These are phyloP conservation scores for Eucalyptus sp. DNA, from an alignment of 345 rosid species.

Conservation along the genomic window DNA sequence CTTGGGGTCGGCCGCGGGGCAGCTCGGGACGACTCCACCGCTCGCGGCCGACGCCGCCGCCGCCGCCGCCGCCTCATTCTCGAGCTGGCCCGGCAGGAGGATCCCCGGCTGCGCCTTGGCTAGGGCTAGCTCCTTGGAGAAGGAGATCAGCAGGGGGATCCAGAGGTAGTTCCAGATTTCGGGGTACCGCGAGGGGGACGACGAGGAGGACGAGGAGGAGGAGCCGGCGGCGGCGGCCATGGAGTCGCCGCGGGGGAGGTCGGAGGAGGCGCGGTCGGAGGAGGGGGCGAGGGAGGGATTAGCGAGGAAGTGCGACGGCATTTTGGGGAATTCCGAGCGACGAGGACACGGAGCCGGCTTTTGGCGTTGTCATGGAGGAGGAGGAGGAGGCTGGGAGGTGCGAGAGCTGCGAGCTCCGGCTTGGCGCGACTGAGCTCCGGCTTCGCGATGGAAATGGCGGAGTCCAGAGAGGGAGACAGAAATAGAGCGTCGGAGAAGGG, in stretches of 20 bases:
- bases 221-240: slow-evolving; percentile 2
- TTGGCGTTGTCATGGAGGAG: background rate
- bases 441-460: background rate
- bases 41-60: background rate
- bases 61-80: too few relatives aligned
- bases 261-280: background rate
- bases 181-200: background rate
- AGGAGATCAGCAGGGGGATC: slow-evolving; percentile 29
- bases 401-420: background rate
- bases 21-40: slow-evolving; percentile 5
- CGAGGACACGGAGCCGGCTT: background rate
- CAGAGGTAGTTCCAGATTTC: slow-evolving; percentile 38
- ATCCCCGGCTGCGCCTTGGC: background rate
- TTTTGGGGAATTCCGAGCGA: background rate
- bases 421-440: background rate
- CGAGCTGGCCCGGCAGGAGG: too few relatives aligned
- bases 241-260: slow-evolving; percentile 3
- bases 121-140: slow-evolving; percentile 27
- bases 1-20: slow-evolving; percentile 34
- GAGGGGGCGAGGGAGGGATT: background rate
- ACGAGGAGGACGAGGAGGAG: background rate
- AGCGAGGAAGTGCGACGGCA: background rate
- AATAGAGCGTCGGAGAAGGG: background rate
- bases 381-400: background rate
- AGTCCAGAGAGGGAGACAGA: background rate